These are phyloP conservation scores for Santalum album DNA, from an alignment of 164 flowering plant genomes.

Conservation along the genomic window DNA sequence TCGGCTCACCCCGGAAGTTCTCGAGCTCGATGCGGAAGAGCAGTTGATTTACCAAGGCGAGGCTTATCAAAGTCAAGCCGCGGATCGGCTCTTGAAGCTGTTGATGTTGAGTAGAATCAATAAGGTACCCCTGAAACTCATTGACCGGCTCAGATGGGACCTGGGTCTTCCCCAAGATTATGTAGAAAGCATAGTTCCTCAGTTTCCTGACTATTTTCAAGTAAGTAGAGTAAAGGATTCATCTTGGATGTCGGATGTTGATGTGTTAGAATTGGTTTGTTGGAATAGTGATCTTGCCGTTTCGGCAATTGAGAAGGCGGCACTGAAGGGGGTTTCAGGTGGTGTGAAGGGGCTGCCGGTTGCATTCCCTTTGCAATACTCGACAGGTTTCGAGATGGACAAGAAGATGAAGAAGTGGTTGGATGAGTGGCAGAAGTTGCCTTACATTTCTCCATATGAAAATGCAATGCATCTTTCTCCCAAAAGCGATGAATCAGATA, in stretches of 20 bases:
- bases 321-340: slow-evolving; percentile 13
- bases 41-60: slow-evolving; percentile 34
- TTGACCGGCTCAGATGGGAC: slow-evolving; percentile 66
- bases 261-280: slow-evolving; percentile 65
- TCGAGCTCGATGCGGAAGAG: slow-evolving; percentile 56
- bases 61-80: slow-evolving; percentile 31
- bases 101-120: slow-evolving; percentile 53
- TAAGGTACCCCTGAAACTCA: slow-evolving; percentile 38
- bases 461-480: slow-evolving; percentile 55
- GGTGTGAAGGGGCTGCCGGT: slow-evolving; percentile 37
- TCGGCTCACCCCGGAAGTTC: slow-evolving; percentile 49
- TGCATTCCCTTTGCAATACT: slow-evolving; percentile 50
- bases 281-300: slow-evolving; percentile 62
- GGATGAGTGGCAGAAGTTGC: slow-evolving; percentile 82
- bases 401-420: slow-evolving; percentile 66
- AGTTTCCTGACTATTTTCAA: slow-evolving; percentile 77
- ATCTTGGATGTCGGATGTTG: slow-evolving; percentile 5
- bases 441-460: slow-evolving; percentile 88
- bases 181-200: slow-evolving; percentile 32
- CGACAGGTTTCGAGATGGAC: slow-evolving; percentile 70
- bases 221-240: slow-evolving; percentile 14
- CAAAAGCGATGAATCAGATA: slow-evolving; percentile 70
- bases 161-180: slow-evolving; percentile 77
- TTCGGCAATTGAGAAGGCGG: slow-evolving; percentile 51
- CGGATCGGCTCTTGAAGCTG: slow-evolving; percentile 60